These are phyloP conservation scores for Podila epicladia DNA, from an alignment of 192 early-diverging fungal species.

Conservation along the genomic window DNA sequence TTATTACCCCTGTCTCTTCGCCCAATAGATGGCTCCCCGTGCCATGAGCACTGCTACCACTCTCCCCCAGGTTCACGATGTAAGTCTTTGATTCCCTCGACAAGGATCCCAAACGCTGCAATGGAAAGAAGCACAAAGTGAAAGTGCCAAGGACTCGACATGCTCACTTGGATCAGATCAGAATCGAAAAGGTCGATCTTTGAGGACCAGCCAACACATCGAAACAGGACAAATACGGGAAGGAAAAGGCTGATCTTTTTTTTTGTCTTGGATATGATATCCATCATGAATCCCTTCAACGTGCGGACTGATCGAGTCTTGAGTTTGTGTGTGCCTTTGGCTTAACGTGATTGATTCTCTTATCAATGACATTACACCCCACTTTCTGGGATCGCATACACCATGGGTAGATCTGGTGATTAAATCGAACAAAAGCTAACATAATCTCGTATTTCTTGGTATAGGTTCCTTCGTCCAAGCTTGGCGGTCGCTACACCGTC, in stretches of 20 bases:
- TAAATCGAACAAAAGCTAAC: not conserved
- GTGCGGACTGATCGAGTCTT: too few relatives aligned
- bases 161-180: not conserved
- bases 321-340: too few relatives aligned
- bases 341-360: not conserved
- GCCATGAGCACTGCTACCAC: conserved; percentile 51
- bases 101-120: not conserved
- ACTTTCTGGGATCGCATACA: not conserved
- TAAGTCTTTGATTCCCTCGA: conserved; percentile 22
- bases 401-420: not conserved
- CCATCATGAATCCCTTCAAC: too few relatives aligned
- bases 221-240: too few relatives aligned
- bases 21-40: conserved; percentile 46
- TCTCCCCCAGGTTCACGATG: conserved; percentile 45
- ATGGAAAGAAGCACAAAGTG: not conserved
- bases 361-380: not conserved
- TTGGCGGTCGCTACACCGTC: conserved; percentile 95
- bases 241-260: too few relatives aligned
- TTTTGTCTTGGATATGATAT: too few relatives aligned
- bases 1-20: not conserved
- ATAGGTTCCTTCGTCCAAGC: conserved; percentile 66
- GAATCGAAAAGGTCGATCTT: too few relatives aligned
- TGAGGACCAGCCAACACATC: too few relatives aligned
- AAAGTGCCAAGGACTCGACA: not conserved
- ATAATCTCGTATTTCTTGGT: not conserved